Percentiles rank a stretch among this genome's conserved stretches.
phyloP scores from a whole-genome alignment of 2,329 filamentous ascomycete genomes.

The Didymella pomorum region DNA sequence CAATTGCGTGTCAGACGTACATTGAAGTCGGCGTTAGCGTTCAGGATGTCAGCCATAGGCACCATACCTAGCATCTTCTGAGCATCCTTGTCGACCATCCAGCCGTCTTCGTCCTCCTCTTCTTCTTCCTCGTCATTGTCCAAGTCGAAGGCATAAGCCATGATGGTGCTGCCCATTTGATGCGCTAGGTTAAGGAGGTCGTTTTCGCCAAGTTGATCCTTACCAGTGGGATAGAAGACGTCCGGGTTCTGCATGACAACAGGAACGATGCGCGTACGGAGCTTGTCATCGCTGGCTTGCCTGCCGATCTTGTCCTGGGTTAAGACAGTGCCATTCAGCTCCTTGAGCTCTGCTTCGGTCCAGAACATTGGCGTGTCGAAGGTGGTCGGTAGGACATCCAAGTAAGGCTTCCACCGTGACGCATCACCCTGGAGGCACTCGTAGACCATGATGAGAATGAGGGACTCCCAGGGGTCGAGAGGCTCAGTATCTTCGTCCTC shows the following conservation, averaged over 20 bases:
- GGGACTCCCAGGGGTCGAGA: slow-evolving; percentile 32
- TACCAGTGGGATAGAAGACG: slow-evolving; percentile 23
- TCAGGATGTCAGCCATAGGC: slow-evolving; percentile 37
- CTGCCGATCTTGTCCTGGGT: slow-evolving; percentile 35
- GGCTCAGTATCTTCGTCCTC: slow-evolving; percentile 28
- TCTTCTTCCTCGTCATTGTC: slow-evolving; percentile 28
- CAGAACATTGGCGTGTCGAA: slow-evolving; percentile 39
- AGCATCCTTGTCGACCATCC: slow-evolving; percentile 35
- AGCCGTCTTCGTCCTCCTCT: slow-evolving; percentile 35
- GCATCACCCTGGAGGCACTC: slow-evolving; percentile 31
- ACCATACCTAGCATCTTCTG: slow-evolving; percentile 36
- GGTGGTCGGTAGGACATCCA: slow-evolving; percentile 29
- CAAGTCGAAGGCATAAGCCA: slow-evolving; percentile 38
- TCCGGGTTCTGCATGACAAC: slow-evolving; percentile 22
- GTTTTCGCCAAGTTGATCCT: slow-evolving; percentile 5
- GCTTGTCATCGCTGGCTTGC: slow-evolving; percentile 30
- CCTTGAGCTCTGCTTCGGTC: slow-evolving; percentile 29
- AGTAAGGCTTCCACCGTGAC: slow-evolving; percentile 35
- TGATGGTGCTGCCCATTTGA: slow-evolving; percentile 34
- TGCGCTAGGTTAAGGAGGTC: slow-evolving; percentile 34
- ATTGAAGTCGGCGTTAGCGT: slow-evolving; percentile 37
- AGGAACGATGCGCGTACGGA: slow-evolving; percentile 26
- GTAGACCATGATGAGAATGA: slow-evolving; percentile 35
- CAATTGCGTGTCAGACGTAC: slow-evolving; percentile 7
- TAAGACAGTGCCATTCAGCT: slow-evolving; percentile 31